Conservation (phyloP, 1,284 basidiomycete genomes). For the Crucibulum cyathiforme region DNA sequence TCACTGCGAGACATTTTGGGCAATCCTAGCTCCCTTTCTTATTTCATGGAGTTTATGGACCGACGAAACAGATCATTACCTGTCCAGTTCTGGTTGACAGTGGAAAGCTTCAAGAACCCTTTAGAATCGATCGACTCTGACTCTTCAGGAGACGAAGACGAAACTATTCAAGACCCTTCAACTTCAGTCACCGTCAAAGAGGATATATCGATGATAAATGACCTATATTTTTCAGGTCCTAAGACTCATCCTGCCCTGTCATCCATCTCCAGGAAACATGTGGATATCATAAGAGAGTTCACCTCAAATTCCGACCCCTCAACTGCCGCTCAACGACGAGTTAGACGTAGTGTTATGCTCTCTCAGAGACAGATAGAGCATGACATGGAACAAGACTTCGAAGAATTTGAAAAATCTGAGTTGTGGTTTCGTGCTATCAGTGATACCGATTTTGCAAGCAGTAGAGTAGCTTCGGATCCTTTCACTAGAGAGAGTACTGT, state of each 20-base stretch:
- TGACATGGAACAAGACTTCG: conserved; percentile 92
- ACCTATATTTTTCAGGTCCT: conserved; percentile 79
- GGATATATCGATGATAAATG: conserved; percentile 87
- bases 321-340: conserved; percentile 60
- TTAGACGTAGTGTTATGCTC: conserved; percentile 79
- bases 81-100: conserved; percentile 96
- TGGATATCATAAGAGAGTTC: conserved; percentile 75
- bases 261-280: conserved; percentile 72
- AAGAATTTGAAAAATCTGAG: conserved; percentile 85
- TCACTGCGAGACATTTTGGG: conserved; percentile 79
- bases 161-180: conserved; percentile 64
- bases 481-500: conserved; percentile 28
- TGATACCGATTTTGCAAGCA: conserved; percentile 63
- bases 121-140: conserved; percentile 83
- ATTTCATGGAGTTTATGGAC: conserved; percentile 99
- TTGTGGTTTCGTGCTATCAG: conserved; percentile 89
- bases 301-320: conserved; percentile 56
- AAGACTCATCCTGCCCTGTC: conserved; percentile 65
- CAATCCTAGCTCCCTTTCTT: conserved; percentile 89
- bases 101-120: conserved; percentile 97
- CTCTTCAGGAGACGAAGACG: conserved; percentile 71
- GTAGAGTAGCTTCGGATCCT: conserved; percentile 28
- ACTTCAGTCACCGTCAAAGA: conserved; percentile 73
- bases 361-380: conserved; percentile 87
- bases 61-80: conserved; percentile 82